Conservation (phyloP, 495 filamentous ascomycete species). For the Penicillium odoratum region DNA sequence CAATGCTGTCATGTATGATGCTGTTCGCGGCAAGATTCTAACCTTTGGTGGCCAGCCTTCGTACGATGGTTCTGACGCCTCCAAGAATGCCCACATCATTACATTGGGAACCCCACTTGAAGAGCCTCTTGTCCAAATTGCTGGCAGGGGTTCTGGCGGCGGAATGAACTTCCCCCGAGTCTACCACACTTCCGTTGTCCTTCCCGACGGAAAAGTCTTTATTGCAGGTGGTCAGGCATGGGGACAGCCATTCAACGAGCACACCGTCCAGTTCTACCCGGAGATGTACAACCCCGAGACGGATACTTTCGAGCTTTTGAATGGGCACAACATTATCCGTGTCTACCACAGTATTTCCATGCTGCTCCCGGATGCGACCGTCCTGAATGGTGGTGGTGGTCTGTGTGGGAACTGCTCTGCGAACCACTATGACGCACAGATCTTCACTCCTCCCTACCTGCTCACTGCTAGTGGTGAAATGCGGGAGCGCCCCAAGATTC, state of each 20-base stretch:
- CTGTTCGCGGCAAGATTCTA: slow-evolving; percentile 53
- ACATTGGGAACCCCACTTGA: slow-evolving; percentile 38
- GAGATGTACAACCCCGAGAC: slow-evolving; percentile 54
- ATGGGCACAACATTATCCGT: slow-evolving; percentile 43
- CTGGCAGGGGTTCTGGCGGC: slow-evolving; percentile 4
- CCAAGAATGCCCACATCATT: slow-evolving; percentile 48
- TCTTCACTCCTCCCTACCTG: slow-evolving; percentile 59
- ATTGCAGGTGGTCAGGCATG: slow-evolving; percentile 53
- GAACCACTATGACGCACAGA: slow-evolving; percentile 60
- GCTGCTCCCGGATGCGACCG: slow-evolving; percentile 56
- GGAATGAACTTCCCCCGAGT: slow-evolving; percentile 48
- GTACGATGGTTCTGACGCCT: slow-evolving; percentile 44
- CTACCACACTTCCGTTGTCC: slow-evolving; percentile 55
- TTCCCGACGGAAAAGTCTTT: slow-evolving; percentile 59
- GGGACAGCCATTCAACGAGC: slow-evolving; percentile 48
- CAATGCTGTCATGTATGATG: slow-evolving; percentile 58
- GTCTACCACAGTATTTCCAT: slow-evolving; percentile 59
- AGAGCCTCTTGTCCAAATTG: slow-evolving; percentile 6
- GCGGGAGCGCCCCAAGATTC: slow-evolving; percentile 40
- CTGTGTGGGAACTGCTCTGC: slow-evolving; percentile 52
- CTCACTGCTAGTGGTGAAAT: slow-evolving; percentile 40
- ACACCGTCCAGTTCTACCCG: slow-evolving; percentile 38
- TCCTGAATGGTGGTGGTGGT: slow-evolving; percentile 56
- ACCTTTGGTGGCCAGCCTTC: slow-evolving; percentile 49
- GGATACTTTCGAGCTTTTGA: slow-evolving; percentile 36